These are phyloP conservation scores for Rhizophora apiculata DNA, from an alignment of 345 rosid species.

Conservation along the genomic window DNA sequence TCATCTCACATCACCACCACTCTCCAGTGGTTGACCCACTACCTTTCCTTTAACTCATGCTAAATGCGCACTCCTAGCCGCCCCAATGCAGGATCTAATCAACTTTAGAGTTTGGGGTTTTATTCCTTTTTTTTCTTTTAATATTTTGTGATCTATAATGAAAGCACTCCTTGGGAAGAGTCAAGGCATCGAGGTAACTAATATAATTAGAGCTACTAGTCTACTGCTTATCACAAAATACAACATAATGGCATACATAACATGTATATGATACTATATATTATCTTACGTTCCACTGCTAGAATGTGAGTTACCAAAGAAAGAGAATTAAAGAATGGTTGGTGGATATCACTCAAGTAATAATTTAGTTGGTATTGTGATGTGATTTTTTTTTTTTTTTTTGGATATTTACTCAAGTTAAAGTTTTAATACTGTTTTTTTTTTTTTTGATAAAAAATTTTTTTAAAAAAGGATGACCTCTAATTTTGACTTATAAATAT, in stretches of 20 bases:
- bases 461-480: too few species aligned
- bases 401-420: too few species aligned
- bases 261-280: slow-evolving; percentile 23
- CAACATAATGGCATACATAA: slow-evolving; percentile 11
- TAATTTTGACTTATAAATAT: too few species aligned
- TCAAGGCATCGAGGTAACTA: too few species aligned
- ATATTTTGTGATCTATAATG: background rate
- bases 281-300: slow-evolving; percentile 20
- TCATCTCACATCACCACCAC: slow-evolving; percentile 26
- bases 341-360: background rate
- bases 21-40: slow-evolving; percentile 36
- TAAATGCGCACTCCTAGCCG: slow-evolving; percentile 34
- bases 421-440: too few species aligned
- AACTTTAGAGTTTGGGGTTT: slow-evolving; percentile 5
- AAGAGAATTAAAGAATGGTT: slow-evolving; percentile 22
- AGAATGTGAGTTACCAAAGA: slow-evolving; percentile 31
- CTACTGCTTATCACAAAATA: slow-evolving; percentile 18
- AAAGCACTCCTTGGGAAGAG: too few species aligned
- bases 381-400: too few species aligned
- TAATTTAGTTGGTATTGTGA: too few species aligned
- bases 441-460: too few species aligned
- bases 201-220: slow-evolving; percentile 10
- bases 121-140: background rate
- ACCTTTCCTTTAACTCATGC: slow-evolving; percentile 31
- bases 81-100: slow-evolving; percentile 24